phyloP scores from a whole-genome alignment of 2,329 filamentous ascomycete genomes.

The Phoma sp. region DNA sequence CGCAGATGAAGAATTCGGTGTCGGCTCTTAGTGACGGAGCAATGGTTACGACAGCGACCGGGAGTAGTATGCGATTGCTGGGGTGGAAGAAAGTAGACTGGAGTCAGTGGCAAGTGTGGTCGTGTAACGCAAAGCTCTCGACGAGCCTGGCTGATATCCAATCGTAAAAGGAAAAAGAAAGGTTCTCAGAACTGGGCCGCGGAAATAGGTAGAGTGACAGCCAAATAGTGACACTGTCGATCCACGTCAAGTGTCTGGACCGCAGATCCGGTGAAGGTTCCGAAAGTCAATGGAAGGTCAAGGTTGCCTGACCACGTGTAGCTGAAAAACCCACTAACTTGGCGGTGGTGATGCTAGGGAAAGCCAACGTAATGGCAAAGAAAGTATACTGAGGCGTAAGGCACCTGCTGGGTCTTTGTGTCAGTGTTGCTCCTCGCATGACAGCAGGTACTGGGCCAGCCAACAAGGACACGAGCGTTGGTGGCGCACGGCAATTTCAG shows the following conservation, averaged over 20 bases:
- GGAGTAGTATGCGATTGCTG: slow-evolving; percentile 20
- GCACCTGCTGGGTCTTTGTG: slow-evolving; percentile 29
- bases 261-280: slow-evolving; percentile 24
- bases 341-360: slow-evolving; percentile 23
- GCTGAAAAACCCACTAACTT: slow-evolving; percentile 23
- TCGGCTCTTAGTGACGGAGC: neutral
- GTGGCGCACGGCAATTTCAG: slow-evolving; percentile 27
- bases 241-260: slow-evolving; percentile 12
- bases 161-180: neutral
- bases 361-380: slow-evolving; percentile 9
- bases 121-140: slow-evolving; percentile 15
- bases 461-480: slow-evolving; percentile 24
- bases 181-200: slow-evolving; percentile 2
- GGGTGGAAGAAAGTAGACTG: slow-evolving; percentile 3
- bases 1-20: neutral
- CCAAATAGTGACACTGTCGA: slow-evolving; percentile 6
- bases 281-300: slow-evolving; percentile 26
- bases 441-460: slow-evolving; percentile 28
- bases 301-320: slow-evolving; percentile 37
- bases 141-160: neutral
- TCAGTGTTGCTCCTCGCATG: slow-evolving; percentile 40
- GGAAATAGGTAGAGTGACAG: neutral
- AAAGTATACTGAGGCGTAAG: slow-evolving; percentile 31
- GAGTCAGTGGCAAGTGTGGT: slow-evolving; percentile 23
- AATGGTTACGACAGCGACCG: slow-evolving; percentile 12